A percentile compares a stretch with the other conserved stretches of the same genome.
Evolutionary conservation across 345 rosid species (phyloP).

Genomic region (Dimocarpus longan): DNA sequence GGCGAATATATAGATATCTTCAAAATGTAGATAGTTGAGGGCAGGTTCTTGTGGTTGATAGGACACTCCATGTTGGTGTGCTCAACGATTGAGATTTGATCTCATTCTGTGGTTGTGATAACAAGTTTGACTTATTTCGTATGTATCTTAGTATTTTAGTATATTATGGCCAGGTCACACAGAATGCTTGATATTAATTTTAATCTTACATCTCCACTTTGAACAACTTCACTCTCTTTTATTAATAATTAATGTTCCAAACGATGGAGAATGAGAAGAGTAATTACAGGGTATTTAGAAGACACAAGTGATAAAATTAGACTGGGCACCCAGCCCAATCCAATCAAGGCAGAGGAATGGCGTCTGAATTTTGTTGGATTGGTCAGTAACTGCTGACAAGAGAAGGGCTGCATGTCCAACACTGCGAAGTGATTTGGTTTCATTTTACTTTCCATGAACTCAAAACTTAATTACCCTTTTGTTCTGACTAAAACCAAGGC

Average conservation of each 20-base stretch:
- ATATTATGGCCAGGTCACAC: too few species aligned
- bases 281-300: not conserved
- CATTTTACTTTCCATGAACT: not conserved
- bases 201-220: not conserved
- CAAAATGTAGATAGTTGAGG: not conserved
- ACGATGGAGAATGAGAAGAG: not conserved
- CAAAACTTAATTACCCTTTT: too few species aligned
- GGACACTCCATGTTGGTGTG: not conserved
- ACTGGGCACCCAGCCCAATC: too few species aligned
- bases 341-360: not conserved
- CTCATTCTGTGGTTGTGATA: not conserved
- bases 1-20: constrained; percentile 13
- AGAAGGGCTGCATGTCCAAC: constrained; percentile 11
- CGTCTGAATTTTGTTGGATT: not conserved
- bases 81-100: not conserved
- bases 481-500: too few species aligned
- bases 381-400: not conserved
- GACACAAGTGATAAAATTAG: not conserved
- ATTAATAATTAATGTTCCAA: too few species aligned
- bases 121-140: too few species aligned
- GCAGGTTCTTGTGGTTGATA: not conserved
- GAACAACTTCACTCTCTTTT: too few species aligned
- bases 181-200: too few species aligned
- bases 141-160: too few species aligned
- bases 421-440: constrained; percentile 19